phyloP scores from a whole-genome alignment of 1,139 yeast genomes.

The Debaryomyces sp. region DNA sequence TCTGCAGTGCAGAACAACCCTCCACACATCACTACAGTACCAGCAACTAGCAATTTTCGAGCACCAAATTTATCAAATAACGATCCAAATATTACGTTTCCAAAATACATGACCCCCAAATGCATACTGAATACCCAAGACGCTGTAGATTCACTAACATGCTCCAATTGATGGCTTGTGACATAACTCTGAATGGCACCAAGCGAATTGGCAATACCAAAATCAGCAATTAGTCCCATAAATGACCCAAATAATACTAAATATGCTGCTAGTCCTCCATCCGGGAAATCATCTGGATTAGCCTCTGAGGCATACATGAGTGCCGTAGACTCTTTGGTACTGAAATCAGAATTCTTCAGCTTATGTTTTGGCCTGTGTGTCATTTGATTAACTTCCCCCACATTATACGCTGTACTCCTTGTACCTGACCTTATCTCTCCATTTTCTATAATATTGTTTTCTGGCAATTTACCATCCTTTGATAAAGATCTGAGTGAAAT shows the following conservation, averaged over 20 bases:
- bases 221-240: conserved; percentile 58
- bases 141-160: conserved; percentile 44
- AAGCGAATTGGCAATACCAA: conserved; percentile 60
- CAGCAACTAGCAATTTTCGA: conserved; percentile 45
- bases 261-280: conserved; percentile 64
- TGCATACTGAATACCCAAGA: conserved; percentile 69
- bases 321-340: conserved; percentile 10
- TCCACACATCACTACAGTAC: conserved; percentile 45
- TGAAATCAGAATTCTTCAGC: not conserved
- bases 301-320: conserved; percentile 28
- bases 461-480: not conserved
- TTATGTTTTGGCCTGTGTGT: conserved; percentile 1
- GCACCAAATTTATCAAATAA: conserved; percentile 62
- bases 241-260: conserved; percentile 63
- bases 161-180: conserved; percentile 48
- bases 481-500: not conserved
- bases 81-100: conserved; percentile 64
- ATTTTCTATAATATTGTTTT: not conserved
- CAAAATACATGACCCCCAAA: conserved; percentile 56
- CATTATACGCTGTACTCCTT: not conserved
- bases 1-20: conserved; percentile 59
- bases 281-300: conserved; percentile 51
- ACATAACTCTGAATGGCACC: conserved; percentile 67
- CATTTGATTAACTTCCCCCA: not conserved
- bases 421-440: not conserved